phyloP scores from a whole-genome alignment of 2,329 filamentous ascomycete genomes.

The Magnaporthales sp. region DNA sequence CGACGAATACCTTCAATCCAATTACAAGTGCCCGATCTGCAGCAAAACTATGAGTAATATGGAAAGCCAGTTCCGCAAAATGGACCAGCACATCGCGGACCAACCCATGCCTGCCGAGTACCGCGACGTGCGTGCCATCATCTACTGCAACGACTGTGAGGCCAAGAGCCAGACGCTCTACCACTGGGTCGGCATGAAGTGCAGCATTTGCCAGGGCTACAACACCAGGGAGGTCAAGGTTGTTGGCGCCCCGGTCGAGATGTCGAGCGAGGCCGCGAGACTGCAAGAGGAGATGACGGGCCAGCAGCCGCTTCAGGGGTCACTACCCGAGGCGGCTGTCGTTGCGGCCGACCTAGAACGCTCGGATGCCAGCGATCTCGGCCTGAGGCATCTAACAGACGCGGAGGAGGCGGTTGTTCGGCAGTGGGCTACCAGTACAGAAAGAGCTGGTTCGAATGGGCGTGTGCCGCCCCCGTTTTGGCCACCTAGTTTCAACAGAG shows the following conservation, averaged over 20 bases:
- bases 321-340: not conserved
- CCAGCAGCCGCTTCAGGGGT: not conserved
- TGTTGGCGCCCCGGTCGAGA: conserved; percentile 36
- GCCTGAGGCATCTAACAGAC: not conserved
- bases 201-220: conserved; percentile 62
- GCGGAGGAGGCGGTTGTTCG: not conserved
- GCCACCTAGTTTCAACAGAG: not conserved
- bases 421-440: not conserved
- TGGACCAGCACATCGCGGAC: conserved; percentile 76
- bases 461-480: not conserved
- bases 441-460: not conserved
- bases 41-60: conserved; percentile 96
- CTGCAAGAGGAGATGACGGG: conserved; percentile 1
- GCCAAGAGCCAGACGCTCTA: conserved; percentile 79
- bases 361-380: not conserved
- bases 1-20: conserved; percentile 75
- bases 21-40: conserved; percentile 95
- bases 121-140: conserved; percentile 66
- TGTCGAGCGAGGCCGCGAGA: not conserved
- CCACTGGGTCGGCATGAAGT: conserved; percentile 93
- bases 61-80: conserved; percentile 86
- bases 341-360: not conserved
- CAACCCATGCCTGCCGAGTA: conserved; percentile 93
- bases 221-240: conserved; percentile 57
- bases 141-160: conserved; percentile 92